Evolutionary conservation across 2,329 filamentous ascomycete species (phyloP), one percentile per base, ranked within the genome.

Genomic region (Epichloe typhina): DNA sequence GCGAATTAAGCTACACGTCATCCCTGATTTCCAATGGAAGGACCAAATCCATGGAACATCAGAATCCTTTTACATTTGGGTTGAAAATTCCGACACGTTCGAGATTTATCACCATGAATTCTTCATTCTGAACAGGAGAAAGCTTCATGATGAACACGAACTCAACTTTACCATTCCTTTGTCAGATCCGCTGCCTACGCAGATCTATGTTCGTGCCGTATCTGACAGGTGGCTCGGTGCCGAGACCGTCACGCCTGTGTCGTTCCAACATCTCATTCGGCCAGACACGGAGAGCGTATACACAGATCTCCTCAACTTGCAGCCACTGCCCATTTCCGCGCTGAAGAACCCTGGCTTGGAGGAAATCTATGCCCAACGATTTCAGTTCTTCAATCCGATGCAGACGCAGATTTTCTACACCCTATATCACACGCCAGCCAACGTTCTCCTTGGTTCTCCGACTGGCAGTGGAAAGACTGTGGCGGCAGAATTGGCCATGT

Each of bases 361-460:
- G 64, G 88, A 93, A 54, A 78, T 98, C 1, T 98, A 98, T 61
- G 82, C 77, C 0, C 74, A 91, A 63, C 80, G 89, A 35, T 98
- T 98, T 66, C 84, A 93, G 56, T 98, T 84, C 68, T 98, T 98
- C 75, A 98, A 98, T 63, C 93, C 93, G 0, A 97, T 98, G 94
- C 93, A 98, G 67, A 97, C 93, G 0, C 93, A 98, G 62, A 88
- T 98, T 48, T 98, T 98, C 69, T 93, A 98, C 62, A 91, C 88
- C 13, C 77, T 98, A 36, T 98, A 98, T 58, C 85, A 97, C 64
- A 96, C 93, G 0, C 69, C 86, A 7, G 84, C 87, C 44, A 98
- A 98, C 62, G 90, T 98, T 4, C 77, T 98, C 3, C 77, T 98
- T 8, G 93, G 94, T 7, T 97, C 93, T 2, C 94, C 93, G 0